Conservation (phyloP, 306 rosid genomes). For the Cicer bijugum region DNA sequence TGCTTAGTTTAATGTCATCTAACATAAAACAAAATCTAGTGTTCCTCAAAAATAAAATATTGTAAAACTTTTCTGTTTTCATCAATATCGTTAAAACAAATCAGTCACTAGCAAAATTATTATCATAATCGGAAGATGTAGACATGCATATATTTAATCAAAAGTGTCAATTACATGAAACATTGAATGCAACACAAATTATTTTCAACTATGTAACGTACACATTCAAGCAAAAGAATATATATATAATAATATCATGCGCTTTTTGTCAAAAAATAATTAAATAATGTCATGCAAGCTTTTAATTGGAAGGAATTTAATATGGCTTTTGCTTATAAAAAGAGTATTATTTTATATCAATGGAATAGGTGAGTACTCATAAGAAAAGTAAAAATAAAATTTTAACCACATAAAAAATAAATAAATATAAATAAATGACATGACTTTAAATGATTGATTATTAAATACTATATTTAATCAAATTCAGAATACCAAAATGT, state of each 20-base stretch:
- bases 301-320: no score
- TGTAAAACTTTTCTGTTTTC: not conserved
- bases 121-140: not conserved
- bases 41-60: no score
- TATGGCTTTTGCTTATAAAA: no score
- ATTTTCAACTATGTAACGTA: constrained; percentile 17
- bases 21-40: not conserved
- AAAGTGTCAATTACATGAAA: not conserved
- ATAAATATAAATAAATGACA: not conserved
- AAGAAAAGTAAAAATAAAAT: no score
- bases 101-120: not conserved
- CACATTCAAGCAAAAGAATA: not conserved
- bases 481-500: not conserved
- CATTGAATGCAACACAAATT: not conserved
- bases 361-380: no score
- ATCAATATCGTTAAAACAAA: not conserved
- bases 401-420: not conserved
- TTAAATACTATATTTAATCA: no score
- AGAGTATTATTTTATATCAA: no score
- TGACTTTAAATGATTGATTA: no score
- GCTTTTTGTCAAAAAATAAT: no score
- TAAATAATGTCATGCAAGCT: no score
- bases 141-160: not conserved
- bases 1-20: not conserved
- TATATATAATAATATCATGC: not conserved